phyloP scores from a whole-genome alignment of 2,329 filamentous ascomycete species.

The Stagonosporopsis vannaccii region DNA sequence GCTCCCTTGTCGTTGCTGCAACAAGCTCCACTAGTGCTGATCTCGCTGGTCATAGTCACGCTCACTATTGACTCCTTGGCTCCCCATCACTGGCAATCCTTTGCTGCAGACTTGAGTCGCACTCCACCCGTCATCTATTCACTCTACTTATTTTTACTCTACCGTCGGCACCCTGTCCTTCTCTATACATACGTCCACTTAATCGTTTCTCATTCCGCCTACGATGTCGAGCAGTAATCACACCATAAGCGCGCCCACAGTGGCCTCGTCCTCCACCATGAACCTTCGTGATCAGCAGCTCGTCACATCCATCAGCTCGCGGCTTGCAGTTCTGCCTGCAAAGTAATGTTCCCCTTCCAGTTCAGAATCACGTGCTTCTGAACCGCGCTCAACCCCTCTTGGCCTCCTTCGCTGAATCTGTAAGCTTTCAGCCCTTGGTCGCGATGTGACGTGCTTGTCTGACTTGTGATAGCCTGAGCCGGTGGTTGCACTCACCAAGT shows the following conservation, averaged over 20 bases:
- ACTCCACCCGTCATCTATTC: neutral
- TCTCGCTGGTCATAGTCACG: neutral
- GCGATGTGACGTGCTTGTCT: neutral
- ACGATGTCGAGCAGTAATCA: neutral
- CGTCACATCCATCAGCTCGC: neutral
- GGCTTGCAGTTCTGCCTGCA: neutral
- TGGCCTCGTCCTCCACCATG: neutral
- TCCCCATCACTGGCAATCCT: neutral
- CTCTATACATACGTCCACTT: neutral
- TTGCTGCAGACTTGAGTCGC: neutral
- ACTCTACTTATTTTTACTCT: neutral
- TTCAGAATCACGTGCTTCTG: neutral
- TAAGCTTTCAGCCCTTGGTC: neutral
- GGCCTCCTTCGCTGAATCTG: neutral
- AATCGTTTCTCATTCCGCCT: neutral
- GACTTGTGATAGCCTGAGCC: neutral
- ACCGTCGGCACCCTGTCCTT: neutral
- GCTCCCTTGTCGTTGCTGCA: neutral
- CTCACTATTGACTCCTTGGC: neutral
- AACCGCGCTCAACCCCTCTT: neutral
- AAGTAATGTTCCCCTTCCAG: neutral
- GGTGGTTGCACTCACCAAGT: neutral
- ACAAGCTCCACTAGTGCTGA: neutral
- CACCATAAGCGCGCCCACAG: too few relatives aligned
- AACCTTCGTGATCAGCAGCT: neutral